phyloP scores from a whole-genome alignment of 2,329 filamentous ascomycete species.

The Hymenoscyphus fructigenus region DNA sequence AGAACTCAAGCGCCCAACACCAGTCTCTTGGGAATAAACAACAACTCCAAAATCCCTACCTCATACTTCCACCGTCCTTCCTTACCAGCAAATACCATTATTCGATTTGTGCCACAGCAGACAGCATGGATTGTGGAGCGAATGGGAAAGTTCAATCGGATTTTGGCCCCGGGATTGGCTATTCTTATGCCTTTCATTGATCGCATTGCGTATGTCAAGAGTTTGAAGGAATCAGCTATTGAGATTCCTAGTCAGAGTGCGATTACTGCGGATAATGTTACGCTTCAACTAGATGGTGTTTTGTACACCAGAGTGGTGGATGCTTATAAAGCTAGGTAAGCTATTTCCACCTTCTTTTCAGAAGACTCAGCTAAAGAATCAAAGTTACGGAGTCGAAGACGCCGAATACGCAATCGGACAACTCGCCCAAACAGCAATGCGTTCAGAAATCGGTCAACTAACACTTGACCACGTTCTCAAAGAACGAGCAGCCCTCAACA shows the following conservation, averaged over 20 bases:
- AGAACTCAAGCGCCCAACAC: slow-evolving; percentile 30
- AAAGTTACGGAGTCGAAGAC: slow-evolving; percentile 94
- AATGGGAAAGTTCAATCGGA: slow-evolving; percentile 96
- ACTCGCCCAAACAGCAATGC: slow-evolving; percentile 97
- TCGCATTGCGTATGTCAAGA: slow-evolving; percentile 96
- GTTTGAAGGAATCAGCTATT: slow-evolving; percentile 90
- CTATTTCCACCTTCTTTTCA: slow-evolving; percentile 8
- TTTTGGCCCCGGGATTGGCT: slow-evolving; percentile 87
- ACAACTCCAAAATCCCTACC: slow-evolving; percentile 49
- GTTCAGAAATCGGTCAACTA: slow-evolving; percentile 94
- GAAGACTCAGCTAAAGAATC: slow-evolving; percentile 4
- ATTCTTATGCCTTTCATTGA: slow-evolving; percentile 88
- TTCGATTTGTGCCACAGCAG: slow-evolving; percentile 98
- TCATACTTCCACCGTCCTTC: slow-evolving; percentile 77
- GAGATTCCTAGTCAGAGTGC: slow-evolving; percentile 98
- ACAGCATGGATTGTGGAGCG: slow-evolving; percentile 99
- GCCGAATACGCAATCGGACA: slow-evolving; percentile 98
- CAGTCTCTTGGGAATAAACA: slow-evolving; percentile 33
- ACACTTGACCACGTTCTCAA: slow-evolving; percentile 97
- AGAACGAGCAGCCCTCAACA: slow-evolving; percentile 93
- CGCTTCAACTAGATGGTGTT: slow-evolving; percentile 91
- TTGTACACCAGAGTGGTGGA: slow-evolving; percentile 96
- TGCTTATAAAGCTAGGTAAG: slow-evolving; percentile 92
- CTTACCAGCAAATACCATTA: slow-evolving; percentile 87
- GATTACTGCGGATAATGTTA: slow-evolving; percentile 98